phyloP scores from a whole-genome alignment of 2,329 filamentous ascomycete species.

The Periconia digitata region DNA sequence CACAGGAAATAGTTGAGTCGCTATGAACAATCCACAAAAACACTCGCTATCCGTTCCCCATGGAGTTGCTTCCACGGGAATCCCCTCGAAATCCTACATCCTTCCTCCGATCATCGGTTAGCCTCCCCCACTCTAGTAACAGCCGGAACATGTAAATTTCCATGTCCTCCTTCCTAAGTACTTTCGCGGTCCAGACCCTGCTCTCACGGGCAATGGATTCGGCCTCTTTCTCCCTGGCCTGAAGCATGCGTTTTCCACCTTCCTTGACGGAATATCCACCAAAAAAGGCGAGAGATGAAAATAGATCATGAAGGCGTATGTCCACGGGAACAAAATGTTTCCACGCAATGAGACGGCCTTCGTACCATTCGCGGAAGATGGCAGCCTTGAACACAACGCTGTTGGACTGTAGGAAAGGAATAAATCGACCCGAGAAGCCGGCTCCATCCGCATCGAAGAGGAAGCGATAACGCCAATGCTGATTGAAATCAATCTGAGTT shows the following conservation, averaged over 20 bases:
- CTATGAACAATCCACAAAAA: not conserved
- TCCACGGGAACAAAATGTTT: conserved; percentile 80
- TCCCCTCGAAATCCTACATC: conserved; percentile 36
- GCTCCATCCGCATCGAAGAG: conserved; percentile 72
- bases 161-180: conserved; percentile 60
- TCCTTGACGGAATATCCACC: conserved; percentile 31
- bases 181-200: conserved; percentile 38
- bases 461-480: conserved; percentile 67
- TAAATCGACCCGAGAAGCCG: conserved; percentile 65
- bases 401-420: conserved; percentile 66
- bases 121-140: conserved; percentile 66
- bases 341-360: conserved; percentile 73
- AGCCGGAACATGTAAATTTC: conserved; percentile 79
- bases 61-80: conserved; percentile 5
- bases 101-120: conserved; percentile 39
- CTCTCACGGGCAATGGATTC: conserved; percentile 36
- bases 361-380: conserved; percentile 79
- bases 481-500: conserved; percentile 53
- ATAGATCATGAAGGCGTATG: conserved; percentile 70
- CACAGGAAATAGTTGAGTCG: not conserved
- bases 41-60: conserved; percentile 3
- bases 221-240: conserved; percentile 26
- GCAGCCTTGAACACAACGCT: conserved; percentile 71
- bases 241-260: conserved; percentile 28
- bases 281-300: conserved; percentile 75